Evolutionary conservation across 106 monocot species (phyloP), one percentile per base, ranked within the genome.

Genomic region (Dioscorea zingiberensis): DNA sequence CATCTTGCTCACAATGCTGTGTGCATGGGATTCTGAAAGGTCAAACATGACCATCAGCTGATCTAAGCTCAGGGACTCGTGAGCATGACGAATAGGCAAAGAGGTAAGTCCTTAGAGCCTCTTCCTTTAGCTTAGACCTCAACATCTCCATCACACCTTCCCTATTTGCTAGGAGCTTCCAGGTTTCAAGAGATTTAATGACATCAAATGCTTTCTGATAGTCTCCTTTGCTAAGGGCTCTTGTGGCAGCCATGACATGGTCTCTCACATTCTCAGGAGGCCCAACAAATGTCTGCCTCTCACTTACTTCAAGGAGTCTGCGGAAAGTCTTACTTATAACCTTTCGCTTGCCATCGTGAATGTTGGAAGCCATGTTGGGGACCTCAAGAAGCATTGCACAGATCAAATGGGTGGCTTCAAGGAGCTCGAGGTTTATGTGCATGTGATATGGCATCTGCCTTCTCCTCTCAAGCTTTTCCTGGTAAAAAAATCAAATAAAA

Each of bases 361-460:
- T 56, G 49, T 74, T 83, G 54, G 88, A 70, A 25, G 95, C 91
- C 78, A 97, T 91, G 58, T 83, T 85, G 14, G 95, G 91, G 48
- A 97, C 95, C 75, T 97, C 95, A 2, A 97, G 77, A 57, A 97
- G 85, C 95, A 97, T 97, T 2, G 95, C 91, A 71, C 79, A 85
- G 23, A 85, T 88, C 54, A 97, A 72, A 58, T 92, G 97, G 46
- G 83, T 84, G 56, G 97, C 88, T 82, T 97, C 97, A 0, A 97
- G 79, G 14, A 97, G 92, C 72, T 92, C 97, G 48, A 88, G 91
- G 73, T 97, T 97, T 81, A 97, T 97, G 66, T 97, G 91, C 97
- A 91, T 97, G 70, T 97, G 97, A 45, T 88, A 91, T 1, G 97
- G 95, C 95, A 97, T 86, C 66, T 97, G 88, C 32, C 88, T 74